Evolutionary conservation across 2,329 filamentous ascomycete species (phyloP), one percentile per base, ranked within the genome.

Genomic region (Spiromastix sp.): DNA sequence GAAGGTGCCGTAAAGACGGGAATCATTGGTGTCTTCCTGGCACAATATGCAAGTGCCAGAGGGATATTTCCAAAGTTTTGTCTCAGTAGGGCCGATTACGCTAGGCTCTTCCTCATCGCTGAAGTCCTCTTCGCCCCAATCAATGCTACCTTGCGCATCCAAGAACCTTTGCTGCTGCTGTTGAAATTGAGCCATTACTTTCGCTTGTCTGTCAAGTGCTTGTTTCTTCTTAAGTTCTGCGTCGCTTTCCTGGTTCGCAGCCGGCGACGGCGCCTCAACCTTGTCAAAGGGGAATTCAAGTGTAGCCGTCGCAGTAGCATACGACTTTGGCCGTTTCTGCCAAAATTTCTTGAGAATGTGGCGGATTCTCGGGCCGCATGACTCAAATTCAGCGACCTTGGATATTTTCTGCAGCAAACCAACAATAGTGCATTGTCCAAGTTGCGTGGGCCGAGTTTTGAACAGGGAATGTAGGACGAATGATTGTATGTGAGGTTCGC

Each of bases 161-260:
- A 98, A 66, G 61, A 98, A 98, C 49, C 77, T 91, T 60, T 93
- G 89, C 55, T 96, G 93, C 53, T 98, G 89, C 54, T 94, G 82
- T 56, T 96, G 91, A 61, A 98, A 95, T 53, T 95, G 86, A 2
- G 87, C 91, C 87, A 98, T 95, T 20, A 98, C 85, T 51, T 78
- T 82, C 2, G 87, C 87, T 59, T 96, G 87, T 15, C 91, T 77
- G 48, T 86, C 89, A 26, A 87, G 63, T 1, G 91, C 91, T 34
- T 89, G 84, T 59, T 83, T 82, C 68, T 95, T 98, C 66, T 89
- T 94, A 41, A 77, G 67, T 56, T 89, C 83, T 11, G 76, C 73
- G 51, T 71, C 67, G 38, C 66, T 63, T 21, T 68, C 65, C 42
- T 74, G 69, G 36, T 68, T 71, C 37, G 68, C 72, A 10, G 82